Evolutionary conservation across 331 rosid genomes (phyloP).

Genomic region (Malus hybrid): DNA sequence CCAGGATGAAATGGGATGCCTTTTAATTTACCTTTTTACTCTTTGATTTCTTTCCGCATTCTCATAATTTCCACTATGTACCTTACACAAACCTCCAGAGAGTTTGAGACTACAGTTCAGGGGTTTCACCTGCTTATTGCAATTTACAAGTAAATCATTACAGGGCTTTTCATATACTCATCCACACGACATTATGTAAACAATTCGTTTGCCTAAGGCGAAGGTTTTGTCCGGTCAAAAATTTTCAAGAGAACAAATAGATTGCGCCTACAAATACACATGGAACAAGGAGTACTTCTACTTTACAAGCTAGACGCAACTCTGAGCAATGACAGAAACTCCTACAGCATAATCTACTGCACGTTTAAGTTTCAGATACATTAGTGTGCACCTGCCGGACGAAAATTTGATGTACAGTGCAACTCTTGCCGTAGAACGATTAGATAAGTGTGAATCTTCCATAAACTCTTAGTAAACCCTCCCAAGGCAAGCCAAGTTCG

Average conservation of each 20-base stretch:
- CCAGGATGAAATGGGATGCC: too few species aligned
- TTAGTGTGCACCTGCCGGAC: neutral
- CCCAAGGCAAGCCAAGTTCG: neutral
- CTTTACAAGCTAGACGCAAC: neutral
- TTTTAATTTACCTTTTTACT: too few species aligned
- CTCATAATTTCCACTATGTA: too few species aligned
- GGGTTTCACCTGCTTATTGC: neutral
- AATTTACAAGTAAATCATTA: neutral
- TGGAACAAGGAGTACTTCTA: neutral
- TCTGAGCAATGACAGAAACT: neutral
- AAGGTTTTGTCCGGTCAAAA: neutral
- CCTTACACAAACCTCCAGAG: too few species aligned
- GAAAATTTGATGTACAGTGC: neutral
- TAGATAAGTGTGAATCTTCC: neutral
- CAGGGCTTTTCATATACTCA: neutral
- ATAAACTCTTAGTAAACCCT: neutral
- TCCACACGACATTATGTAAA: neutral
- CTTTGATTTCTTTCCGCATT: too few species aligned
- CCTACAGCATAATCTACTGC: neutral
- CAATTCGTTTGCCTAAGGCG: neutral
- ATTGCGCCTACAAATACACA: neutral
- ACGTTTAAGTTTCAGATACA: neutral
- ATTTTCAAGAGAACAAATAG: neutral
- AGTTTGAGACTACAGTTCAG: too few species aligned
- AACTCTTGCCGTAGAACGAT: neutral